Conservation (phyloP, 495 filamentous ascomycete species). For the Neurospora africana region DNA sequence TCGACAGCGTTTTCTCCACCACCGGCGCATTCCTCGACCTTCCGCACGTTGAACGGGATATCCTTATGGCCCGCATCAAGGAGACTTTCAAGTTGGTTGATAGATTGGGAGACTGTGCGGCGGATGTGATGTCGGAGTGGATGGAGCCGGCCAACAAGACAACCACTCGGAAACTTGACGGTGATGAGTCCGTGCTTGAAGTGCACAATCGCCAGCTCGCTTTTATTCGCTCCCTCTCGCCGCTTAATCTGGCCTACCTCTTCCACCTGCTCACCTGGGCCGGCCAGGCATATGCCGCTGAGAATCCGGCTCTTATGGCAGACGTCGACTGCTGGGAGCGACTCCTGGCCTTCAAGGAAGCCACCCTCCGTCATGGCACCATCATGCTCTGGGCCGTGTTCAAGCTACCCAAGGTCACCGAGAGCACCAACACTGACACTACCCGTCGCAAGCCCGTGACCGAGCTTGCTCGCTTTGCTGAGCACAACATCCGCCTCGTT, state of each 20-base stretch:
- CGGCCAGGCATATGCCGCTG: constrained; percentile 2
- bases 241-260: constrained; percentile 15
- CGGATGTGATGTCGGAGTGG: background rate
- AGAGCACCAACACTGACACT: background rate
- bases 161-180: background rate
- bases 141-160: background rate
- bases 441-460: background rate
- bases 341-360: constrained; percentile 12
- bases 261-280: constrained; percentile 6
- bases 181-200: background rate
- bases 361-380: constrained; percentile 8
- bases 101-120: constrained; percentile 11
- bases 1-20: background rate
- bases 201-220: constrained; percentile 8
- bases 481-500: background rate
- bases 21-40: background rate
- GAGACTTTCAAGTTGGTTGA: constrained; percentile 8
- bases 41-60: background rate
- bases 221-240: constrained; percentile 9
- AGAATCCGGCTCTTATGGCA: background rate
- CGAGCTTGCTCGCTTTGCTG: background rate
- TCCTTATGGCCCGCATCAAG: constrained; percentile 7
- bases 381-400: constrained; percentile 10
- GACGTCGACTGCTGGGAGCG: constrained; percentile 2
- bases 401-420: background rate